Percentiles rank a stretch among this genome's conserved stretches.
Conservation (phyloP, 768 basidiomycete species). For the Tulasnella sp. region DNA sequence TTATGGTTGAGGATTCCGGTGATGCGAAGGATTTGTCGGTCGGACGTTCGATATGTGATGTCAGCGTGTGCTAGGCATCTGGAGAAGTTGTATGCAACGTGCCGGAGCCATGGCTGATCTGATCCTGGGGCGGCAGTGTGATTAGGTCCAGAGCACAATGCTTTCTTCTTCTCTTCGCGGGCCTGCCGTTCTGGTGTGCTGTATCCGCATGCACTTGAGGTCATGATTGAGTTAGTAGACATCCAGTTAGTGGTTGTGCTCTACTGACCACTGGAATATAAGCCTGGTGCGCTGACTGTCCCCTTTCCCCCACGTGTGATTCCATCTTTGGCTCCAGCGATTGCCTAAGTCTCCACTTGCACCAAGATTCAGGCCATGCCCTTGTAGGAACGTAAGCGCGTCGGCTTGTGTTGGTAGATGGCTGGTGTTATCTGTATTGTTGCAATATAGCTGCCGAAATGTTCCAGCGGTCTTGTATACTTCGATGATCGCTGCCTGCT, state of each 20-base stretch:
- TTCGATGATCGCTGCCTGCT: no score
- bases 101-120: not conserved
- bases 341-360: not conserved
- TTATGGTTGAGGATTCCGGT: slow-evolving; percentile 26
- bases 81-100: slow-evolving; percentile 20
- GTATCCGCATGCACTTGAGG: not conserved
- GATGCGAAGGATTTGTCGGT: slow-evolving; percentile 20
- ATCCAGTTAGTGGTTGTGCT: not conserved
- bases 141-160: not conserved
- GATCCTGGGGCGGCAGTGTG: no score
- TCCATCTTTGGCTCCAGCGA: not conserved
- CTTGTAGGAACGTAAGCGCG: not conserved
- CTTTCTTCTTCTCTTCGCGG: not conserved
- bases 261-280: not conserved
- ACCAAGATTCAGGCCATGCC: not conserved
- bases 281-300: not conserved
- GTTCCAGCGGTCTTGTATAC: no score
- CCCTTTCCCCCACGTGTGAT: not conserved
- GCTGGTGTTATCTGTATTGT: not conserved
- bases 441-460: not conserved
- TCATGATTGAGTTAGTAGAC: not conserved
- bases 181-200: not conserved
- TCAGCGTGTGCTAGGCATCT: slow-evolving; percentile 31
- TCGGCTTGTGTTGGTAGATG: not conserved
- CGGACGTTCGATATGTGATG: slow-evolving; percentile 21